Conservation (phyloP, 2,329 filamentous ascomycete genomes). For the Colletotrichum gigasporum region DNA sequence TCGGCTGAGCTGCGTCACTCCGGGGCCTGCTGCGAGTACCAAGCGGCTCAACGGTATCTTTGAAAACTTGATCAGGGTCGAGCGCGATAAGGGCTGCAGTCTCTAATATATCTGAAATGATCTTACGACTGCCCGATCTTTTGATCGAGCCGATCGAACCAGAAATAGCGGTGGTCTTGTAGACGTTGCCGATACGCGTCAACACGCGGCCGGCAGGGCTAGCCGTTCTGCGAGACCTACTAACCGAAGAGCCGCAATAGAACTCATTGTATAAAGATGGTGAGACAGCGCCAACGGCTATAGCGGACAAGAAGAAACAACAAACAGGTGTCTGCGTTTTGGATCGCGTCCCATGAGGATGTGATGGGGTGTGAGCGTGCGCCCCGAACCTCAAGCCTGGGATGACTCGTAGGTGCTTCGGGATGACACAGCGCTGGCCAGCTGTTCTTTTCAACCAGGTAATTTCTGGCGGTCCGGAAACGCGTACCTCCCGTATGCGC, state of each 20-base stretch:
- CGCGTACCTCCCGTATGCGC: not conserved
- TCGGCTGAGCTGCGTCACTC: not conserved
- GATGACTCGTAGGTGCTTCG: constrained; percentile 20
- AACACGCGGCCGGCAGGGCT: no score
- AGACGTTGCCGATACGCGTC: not conserved
- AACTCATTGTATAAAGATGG: not conserved
- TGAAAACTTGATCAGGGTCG: not conserved
- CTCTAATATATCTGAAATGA: not conserved
- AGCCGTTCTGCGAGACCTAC: no score
- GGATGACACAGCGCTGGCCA: constrained; percentile 27
- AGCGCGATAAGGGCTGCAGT: not conserved
- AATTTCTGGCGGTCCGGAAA: constrained; percentile 1
- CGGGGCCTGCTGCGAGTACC: not conserved
- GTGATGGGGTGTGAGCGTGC: not conserved
- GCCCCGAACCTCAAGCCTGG: not conserved
- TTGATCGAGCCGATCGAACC: not conserved
- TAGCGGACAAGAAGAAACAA: constrained; percentile 14
- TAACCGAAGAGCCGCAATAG: no score
- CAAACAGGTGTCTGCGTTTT: constrained; percentile 20
- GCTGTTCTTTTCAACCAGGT: constrained; percentile 16
- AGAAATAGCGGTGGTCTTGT: not conserved
- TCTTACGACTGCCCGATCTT: not conserved
- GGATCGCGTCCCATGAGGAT: constrained; percentile 15
- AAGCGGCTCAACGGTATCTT: not conserved
- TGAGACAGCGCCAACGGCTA: constrained; percentile 9